These are phyloP conservation scores for Boletales sp. DNA, from an alignment of 768 basidiomycete genomes.

Conservation along the genomic window DNA sequence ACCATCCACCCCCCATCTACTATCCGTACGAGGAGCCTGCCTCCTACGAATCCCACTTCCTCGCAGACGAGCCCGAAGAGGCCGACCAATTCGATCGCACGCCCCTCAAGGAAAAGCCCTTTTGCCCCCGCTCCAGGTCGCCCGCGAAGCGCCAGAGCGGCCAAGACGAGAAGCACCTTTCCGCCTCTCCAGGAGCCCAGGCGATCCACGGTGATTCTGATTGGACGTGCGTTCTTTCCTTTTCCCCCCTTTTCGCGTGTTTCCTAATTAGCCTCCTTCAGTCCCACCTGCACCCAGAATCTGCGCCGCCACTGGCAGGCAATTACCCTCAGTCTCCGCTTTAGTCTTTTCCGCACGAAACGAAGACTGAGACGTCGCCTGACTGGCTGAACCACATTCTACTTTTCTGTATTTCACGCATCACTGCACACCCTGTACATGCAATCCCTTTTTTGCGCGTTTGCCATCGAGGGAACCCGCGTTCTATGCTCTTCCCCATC, in stretches of 20 bases:
- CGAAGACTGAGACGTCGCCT: slow-evolving; percentile 31
- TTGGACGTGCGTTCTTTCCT: slow-evolving; percentile 29
- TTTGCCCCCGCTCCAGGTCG: slow-evolving; percentile 17
- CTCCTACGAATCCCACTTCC: slow-evolving; percentile 27
- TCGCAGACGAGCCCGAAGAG: slow-evolving; percentile 27
- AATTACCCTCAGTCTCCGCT: slow-evolving; percentile 50
- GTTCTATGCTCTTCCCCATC: slow-evolving; percentile 15
- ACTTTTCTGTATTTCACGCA: slow-evolving; percentile 11
- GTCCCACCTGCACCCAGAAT: slow-evolving; percentile 55
- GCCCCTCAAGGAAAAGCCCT: slow-evolving; percentile 27
- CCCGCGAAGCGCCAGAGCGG: slow-evolving; percentile 10
- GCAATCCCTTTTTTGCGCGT: slow-evolving; percentile 22
- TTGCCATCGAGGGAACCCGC: slow-evolving; percentile 22
- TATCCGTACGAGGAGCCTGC: slow-evolving; percentile 29
- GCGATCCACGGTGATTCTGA: slow-evolving; percentile 22
- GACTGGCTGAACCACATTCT: slow-evolving; percentile 20
- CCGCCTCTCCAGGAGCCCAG: slow-evolving; percentile 3
- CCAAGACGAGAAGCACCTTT: slow-evolving; percentile 19
- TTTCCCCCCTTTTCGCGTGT: background rate
- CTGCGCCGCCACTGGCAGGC: slow-evolving; percentile 62
- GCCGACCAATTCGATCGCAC: slow-evolving; percentile 12
- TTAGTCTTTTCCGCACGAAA: slow-evolving; percentile 54
- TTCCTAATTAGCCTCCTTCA: slow-evolving; percentile 19
- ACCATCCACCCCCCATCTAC: slow-evolving; percentile 19
- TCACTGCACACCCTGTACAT: slow-evolving; percentile 17